Evolutionary conservation across 140 eudicot species (phyloP), one percentile per base, ranked within the genome.

Genomic region (Cichorium intybus): DNA sequence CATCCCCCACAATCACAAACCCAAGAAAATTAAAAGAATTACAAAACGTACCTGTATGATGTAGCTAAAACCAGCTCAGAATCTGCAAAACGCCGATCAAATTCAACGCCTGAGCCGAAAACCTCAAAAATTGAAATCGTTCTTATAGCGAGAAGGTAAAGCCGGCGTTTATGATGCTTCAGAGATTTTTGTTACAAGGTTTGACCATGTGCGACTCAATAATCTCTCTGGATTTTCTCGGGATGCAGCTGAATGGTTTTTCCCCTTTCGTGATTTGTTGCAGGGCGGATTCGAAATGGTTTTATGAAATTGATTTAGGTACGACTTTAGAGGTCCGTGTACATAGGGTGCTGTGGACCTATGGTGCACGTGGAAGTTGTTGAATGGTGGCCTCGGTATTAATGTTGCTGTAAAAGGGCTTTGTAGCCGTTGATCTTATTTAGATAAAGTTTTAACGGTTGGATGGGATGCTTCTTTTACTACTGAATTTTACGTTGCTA

Each of bases 321-420:
- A 53, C 53, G 62, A 52, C 53, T 53, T 55, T 52, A 45, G 68
- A 47, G 75, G 60, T 69, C 75, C 75, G 66, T n/a, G 10, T 29
- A 53, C 27, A 15, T 21, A 10, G 50, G 66, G 34, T 29, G 66
- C 2, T 56, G 75, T 58, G 43, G 75, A 52, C 20, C 54, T 1
- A 15, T 3, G 22, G 16, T 10, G 12, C 75, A 69, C 75, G 68
- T 70, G 75, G 37, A 46, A 58, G 60, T 59, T 34, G 67, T 46
- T 70, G 67, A 58, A 20, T 70, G 68, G 68, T 45, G 67, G 66
- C 37, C 47, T 56, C 4, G 74, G 45, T 35, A 68, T 68, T 35
- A 68, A 67, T 67, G 62, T 10, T 3, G 28, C 26, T 4, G 18
- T 31, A 34, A 12, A 48, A 23, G 27, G 27, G 28, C n/a, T 58